Evolutionary conservation across 2,329 filamentous ascomycete species (phyloP).

Genomic region (Aspergillus melleus): DNA sequence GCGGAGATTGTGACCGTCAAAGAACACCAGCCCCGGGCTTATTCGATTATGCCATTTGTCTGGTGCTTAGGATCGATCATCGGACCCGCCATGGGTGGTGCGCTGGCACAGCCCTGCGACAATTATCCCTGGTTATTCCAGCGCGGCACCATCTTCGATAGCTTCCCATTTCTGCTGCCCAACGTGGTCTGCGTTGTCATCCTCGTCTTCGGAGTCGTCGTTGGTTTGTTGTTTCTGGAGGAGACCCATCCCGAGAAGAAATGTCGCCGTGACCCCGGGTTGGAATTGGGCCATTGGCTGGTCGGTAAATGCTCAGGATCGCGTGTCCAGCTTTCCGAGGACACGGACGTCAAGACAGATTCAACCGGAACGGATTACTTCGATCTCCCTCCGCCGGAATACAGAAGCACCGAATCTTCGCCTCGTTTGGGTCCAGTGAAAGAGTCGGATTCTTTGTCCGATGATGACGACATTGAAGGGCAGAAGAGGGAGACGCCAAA

Average conservation of each 20-base stretch:
- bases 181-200: conserved; percentile 87
- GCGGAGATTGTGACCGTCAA: conserved; percentile 91
- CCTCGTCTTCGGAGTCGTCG: conserved; percentile 70
- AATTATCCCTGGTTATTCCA: conserved; percentile 76
- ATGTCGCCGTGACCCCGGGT: conserved; percentile 70
- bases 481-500: conserved; percentile 50
- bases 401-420: conserved; percentile 60
- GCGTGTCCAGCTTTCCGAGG: conserved; percentile 28
- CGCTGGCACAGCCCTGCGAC: conserved; percentile 80
- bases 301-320: conserved; percentile 36
- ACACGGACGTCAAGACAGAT: conserved; percentile 53
- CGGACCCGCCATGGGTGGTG: conserved; percentile 86
- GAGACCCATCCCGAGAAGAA: conserved; percentile 89
- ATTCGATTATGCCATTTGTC: conserved; percentile 96
- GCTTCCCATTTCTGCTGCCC: conserved; percentile 85
- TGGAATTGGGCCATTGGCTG: conserved; percentile 75
- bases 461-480: conserved; percentile 41
- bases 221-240: conserved; percentile 85
- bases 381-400: conserved; percentile 67
- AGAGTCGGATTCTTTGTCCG: conserved; percentile 30
- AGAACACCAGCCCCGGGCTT: conserved; percentile 90
- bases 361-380: conserved; percentile 42
- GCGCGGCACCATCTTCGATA: conserved; percentile 75
- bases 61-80: conserved; percentile 98
- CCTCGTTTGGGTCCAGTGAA: conserved; percentile 47